Conservation (phyloP, 768 basidiomycete genomes). For the Sarcodon aspratus region DNA sequence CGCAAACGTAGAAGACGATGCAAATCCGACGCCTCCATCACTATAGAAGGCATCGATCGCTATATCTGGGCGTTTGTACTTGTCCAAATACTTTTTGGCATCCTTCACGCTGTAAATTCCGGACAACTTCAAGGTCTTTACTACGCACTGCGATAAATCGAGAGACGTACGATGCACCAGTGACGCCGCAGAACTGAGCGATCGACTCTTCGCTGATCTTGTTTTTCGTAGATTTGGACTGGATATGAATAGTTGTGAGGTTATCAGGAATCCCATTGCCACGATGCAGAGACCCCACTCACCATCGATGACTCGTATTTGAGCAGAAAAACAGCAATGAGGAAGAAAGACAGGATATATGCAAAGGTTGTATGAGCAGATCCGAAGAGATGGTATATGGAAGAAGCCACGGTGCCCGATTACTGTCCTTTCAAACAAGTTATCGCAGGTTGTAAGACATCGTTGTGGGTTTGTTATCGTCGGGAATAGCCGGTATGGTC, state of each 20-base stretch:
- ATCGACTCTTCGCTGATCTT: constrained; percentile 35
- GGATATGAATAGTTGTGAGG: neutral
- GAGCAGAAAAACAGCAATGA: no score
- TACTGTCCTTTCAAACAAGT: no score
- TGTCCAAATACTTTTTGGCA: constrained; percentile 59
- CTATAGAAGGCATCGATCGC: constrained; percentile 68
- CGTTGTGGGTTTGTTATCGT: no score
- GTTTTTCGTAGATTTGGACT: constrained; percentile 24
- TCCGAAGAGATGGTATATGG: no score
- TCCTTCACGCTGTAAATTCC: constrained; percentile 27
- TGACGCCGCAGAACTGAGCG: constrained; percentile 51
- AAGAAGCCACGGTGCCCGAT: no score
- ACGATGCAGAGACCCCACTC: no score
- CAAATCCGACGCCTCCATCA: constrained; percentile 24
- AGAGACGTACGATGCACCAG: constrained; percentile 56
- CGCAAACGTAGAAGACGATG: constrained; percentile 12
- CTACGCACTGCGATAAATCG: neutral
- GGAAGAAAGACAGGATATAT: no score
- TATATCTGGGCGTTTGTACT: constrained; percentile 57
- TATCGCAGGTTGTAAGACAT: no score
- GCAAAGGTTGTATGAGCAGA: no score
- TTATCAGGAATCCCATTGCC: neutral
- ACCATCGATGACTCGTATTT: no score
- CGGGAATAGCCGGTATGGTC: no score
- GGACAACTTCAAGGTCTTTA: neutral